Evolutionary conservation across 1,284 basidiomycete genomes (phyloP), one percentile per base, ranked within the genome.

Genomic region (Apiotrichum akiyoshidainum): DNA sequence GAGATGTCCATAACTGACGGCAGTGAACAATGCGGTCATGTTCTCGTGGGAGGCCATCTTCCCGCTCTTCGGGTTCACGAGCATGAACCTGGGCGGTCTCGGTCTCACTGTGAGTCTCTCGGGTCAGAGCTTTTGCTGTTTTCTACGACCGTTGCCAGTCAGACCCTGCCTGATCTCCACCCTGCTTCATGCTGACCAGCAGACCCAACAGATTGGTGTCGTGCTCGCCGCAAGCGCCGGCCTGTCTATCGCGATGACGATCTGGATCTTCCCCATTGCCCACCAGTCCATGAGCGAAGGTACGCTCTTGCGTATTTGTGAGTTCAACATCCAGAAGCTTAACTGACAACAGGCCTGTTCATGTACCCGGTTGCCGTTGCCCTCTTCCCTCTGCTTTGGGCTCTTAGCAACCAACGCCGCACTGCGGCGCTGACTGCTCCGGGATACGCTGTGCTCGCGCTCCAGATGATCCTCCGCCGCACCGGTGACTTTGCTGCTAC

Each of bases 11-110:
- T 35, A 14, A 9, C 39, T 53, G 26, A 52, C 22, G 1, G 1
- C 45, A 70, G 70, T 71, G 44, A 59, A 62, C 35, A 70, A 73
- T 39, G 65, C 55, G 0, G 63, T 72, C 22, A 66, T 65, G 60
- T 73, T 71, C 46, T 59, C 65, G 2, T 75, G 68, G 62, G 73
- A 75, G 46, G 72, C 71, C 12, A 56, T 73, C 14, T 75, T 66
- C 44, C 73, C 73, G 7, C 54, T 75, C 14, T 75, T 70, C 48
- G 66, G 67, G 0, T 75, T 71, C 52, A 73, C 71, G 11, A 61
- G 58, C 48, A 63, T 64, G 40, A 60, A 65, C 12, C 65, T 72
- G 0, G 73, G 73, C 13, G 73, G 73, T 1, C 49, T 75, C 9
- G 71, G 66, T 2, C 48, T 75, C 14, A 58, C 63, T 0, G 73